Evolutionary conservation across 1,284 basidiomycete genomes (phyloP).

Genomic region (Leucoagaricus sp.): DNA sequence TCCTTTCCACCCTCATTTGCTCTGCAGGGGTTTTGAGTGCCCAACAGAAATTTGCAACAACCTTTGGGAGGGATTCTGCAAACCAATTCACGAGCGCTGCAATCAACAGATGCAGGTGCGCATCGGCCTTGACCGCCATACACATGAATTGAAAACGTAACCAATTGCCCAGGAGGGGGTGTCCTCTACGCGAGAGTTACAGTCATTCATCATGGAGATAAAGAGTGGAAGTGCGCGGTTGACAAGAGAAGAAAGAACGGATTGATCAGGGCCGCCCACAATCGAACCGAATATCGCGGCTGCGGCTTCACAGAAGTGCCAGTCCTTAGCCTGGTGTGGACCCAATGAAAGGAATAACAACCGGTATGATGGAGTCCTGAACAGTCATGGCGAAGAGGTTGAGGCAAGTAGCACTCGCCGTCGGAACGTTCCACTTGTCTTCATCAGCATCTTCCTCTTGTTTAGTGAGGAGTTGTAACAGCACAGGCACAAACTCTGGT

Average conservation of each 20-base stretch:
- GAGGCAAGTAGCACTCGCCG: conserved; percentile 94
- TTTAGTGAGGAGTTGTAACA: conserved; percentile 85
- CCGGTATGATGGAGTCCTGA: conserved; percentile 87
- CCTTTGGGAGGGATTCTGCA: conserved; percentile 81
- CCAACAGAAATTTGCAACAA: conserved; percentile 96
- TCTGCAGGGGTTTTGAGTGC: conserved; percentile 94
- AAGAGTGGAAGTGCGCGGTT: conserved; percentile 93
- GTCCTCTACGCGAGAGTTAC: conserved; percentile 89
- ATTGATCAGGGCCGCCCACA: conserved; percentile 93
- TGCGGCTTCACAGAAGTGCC: conserved; percentile 95
- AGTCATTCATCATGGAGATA: conserved; percentile 94
- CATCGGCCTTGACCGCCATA: conserved; percentile 88
- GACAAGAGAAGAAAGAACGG: conserved; percentile 91
- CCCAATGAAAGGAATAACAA: conserved; percentile 96
- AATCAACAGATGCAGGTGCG: conserved; percentile 85
- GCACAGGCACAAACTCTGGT: conserved; percentile 92
- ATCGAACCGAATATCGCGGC: conserved; percentile 99
- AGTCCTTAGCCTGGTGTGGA: conserved; percentile 89
- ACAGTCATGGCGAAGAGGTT: conserved; percentile 90
- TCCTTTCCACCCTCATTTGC: conserved; percentile 65
- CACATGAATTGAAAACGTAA: conserved; percentile 90
- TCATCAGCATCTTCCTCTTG: conserved; percentile 98
- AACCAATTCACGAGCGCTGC: conserved; percentile 84
- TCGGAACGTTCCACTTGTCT: too few relatives aligned
- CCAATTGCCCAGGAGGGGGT: conserved; percentile 98